Percentiles rank a stretch among this genome's conserved stretches.
phyloP scores from a whole-genome alignment of 2,329 filamentous ascomycete genomes.

The Aspergillus calidoustus region DNA sequence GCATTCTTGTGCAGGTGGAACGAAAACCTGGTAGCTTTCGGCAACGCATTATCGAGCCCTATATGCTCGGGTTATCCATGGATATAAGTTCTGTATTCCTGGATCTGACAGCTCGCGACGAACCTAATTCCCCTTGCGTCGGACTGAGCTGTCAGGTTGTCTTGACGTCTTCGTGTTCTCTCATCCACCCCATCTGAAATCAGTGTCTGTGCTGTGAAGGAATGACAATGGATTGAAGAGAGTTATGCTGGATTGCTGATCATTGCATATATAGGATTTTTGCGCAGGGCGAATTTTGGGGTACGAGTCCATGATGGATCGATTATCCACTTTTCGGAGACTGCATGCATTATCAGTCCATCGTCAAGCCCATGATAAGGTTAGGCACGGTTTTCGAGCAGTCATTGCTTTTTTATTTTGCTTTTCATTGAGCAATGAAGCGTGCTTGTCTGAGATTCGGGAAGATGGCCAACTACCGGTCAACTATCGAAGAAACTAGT shows the following conservation, averaged over 20 bases:
- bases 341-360: constrained; percentile 4
- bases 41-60: background rate
- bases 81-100: background rate
- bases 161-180: background rate
- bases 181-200: background rate
- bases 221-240: background rate
- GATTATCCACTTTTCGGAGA: background rate
- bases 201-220: background rate
- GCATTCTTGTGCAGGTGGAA: background rate
- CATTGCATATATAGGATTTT: constrained; percentile 1
- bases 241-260: constrained; percentile 7
- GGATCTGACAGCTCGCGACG: background rate
- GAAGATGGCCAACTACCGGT: background rate
- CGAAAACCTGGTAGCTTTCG: constrained; percentile 5
- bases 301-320: background rate
- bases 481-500: constrained; percentile 2
- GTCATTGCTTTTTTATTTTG: background rate
- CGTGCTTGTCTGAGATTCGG: background rate
- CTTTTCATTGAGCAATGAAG: background rate
- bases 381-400: background rate
- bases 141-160: background rate
- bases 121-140: background rate
- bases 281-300: background rate
- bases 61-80: background rate
- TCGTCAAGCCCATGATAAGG: background rate